phyloP scores from a whole-genome alignment of 2,329 filamentous ascomycete genomes.

The Aspergillus intermedius region DNA sequence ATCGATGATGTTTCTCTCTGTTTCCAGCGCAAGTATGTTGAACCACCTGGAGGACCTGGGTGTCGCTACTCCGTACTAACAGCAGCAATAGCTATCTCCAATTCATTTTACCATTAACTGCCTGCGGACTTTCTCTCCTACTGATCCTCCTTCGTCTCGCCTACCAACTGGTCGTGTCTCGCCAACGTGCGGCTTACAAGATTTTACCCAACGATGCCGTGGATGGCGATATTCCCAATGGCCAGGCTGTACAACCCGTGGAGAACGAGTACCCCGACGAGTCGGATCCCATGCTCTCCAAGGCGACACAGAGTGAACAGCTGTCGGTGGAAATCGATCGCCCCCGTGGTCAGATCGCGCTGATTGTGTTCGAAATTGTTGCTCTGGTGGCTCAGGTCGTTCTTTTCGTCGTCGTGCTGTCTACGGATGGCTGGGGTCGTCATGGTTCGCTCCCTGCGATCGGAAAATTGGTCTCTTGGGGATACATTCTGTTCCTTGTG shows the following conservation, averaged over 20 bases:
- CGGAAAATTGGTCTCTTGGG: constrained; percentile 67
- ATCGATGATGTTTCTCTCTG: constrained; percentile 57
- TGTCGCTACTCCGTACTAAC: constrained; percentile 12
- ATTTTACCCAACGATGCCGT: constrained; percentile 24
- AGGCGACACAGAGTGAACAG: constrained; percentile 45
- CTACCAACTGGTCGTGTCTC: constrained; percentile 48
- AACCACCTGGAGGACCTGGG: background rate
- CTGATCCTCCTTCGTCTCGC: constrained; percentile 56
- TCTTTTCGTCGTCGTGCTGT: constrained; percentile 60
- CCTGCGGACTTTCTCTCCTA: constrained; percentile 64
- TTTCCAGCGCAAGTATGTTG: constrained; percentile 51
- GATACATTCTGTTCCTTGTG: constrained; percentile 70
- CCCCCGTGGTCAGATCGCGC: constrained; percentile 64
- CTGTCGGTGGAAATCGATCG: constrained; percentile 60
- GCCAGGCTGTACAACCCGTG: constrained; percentile 29
- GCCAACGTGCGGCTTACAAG: constrained; percentile 54
- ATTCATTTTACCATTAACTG: constrained; percentile 68
- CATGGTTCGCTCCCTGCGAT: constrained; percentile 56
- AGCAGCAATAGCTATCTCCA: constrained; percentile 61
- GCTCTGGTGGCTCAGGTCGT: constrained; percentile 66
- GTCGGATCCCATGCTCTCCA: constrained; percentile 52
- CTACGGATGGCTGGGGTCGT: constrained; percentile 53
- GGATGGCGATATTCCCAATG: constrained; percentile 50
- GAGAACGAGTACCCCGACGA: constrained; percentile 36
- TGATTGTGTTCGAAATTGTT: constrained; percentile 67